These are phyloP conservation scores for Populus alba DNA, from an alignment of 345 rosid species.

Conservation along the genomic window DNA sequence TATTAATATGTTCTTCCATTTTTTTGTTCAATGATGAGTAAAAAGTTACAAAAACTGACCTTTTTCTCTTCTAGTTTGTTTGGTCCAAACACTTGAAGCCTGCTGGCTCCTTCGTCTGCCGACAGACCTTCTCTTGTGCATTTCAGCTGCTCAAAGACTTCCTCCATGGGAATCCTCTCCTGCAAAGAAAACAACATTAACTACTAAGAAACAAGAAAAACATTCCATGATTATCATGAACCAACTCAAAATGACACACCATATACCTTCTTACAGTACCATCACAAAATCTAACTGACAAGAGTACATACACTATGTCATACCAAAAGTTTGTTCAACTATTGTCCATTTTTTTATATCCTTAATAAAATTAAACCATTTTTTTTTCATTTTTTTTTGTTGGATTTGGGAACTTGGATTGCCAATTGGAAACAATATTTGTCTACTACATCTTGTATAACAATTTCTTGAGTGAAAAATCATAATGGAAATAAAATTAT, in stretches of 20 bases:
- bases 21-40: not conserved
- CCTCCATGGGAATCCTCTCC: constrained; percentile 78
- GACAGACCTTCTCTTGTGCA: constrained; percentile 42
- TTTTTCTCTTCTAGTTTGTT: constrained; percentile 92
- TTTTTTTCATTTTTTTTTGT: too few relatives aligned
- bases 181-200: constrained; percentile 18
- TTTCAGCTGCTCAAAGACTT: constrained; percentile 51
- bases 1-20: too few relatives aligned
- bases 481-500: not conserved
- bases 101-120: constrained; percentile 58
- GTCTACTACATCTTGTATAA: not conserved
- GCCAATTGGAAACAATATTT: not conserved
- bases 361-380: not conserved
- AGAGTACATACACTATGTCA: not conserved
- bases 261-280: not conserved
- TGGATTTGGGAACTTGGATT: not conserved
- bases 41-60: constrained; percentile 31
- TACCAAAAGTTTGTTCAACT: not conserved
- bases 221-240: not conserved
- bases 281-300: not conserved
- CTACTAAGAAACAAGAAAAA: not conserved
- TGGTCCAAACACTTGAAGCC: constrained; percentile 81
- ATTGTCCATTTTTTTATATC: not conserved
- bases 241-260: not conserved
- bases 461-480: not conserved